Conservation (phyloP, 768 basidiomycete genomes). For the Erythrobasidium yunnanense region DNA sequence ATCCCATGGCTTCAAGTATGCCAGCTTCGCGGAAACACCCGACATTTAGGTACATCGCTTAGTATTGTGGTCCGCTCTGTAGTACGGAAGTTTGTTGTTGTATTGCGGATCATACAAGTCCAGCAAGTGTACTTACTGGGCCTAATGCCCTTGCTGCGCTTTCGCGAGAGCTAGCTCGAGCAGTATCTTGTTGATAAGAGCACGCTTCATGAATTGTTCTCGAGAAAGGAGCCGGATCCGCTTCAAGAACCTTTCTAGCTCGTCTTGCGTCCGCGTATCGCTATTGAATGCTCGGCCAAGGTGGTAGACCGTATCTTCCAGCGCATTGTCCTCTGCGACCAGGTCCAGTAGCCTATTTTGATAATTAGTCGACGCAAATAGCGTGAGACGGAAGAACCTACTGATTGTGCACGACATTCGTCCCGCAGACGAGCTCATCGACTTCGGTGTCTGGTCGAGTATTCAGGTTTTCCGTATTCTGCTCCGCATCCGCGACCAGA, state of each 20-base stretch:
- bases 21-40: no score
- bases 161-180: slow-evolving; percentile 38
- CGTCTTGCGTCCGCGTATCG: slow-evolving; percentile 60
- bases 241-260: slow-evolving; percentile 86
- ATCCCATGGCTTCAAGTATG: slow-evolving; percentile 41
- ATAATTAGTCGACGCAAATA: no score
- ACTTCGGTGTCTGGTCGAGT: slow-evolving; percentile 81
- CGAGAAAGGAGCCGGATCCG: slow-evolving; percentile 75
- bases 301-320: slow-evolving; percentile 97
- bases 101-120: no score
- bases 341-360: slow-evolving; percentile 69
- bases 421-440: slow-evolving; percentile 91
- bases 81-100: no score
- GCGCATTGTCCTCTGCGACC: slow-evolving; percentile 98
- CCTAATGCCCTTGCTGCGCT: slow-evolving; percentile 1
- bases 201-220: slow-evolving; percentile 95
- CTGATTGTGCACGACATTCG: slow-evolving; percentile 95
- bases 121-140: no score
- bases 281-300: slow-evolving; percentile 79
- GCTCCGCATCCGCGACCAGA: slow-evolving; percentile 58
- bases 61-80: no score
- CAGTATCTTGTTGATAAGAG: slow-evolving; percentile 77
- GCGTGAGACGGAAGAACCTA: slow-evolving; percentile 44
- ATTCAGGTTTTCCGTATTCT: slow-evolving; percentile 63
- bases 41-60: no score